A percentile compares a stretch with the other conserved stretches of the same genome.
These are phyloP conservation scores for Apiospora arundinis DNA, from an alignment of 2,329 filamentous ascomycete species.

Conservation along the genomic window DNA sequence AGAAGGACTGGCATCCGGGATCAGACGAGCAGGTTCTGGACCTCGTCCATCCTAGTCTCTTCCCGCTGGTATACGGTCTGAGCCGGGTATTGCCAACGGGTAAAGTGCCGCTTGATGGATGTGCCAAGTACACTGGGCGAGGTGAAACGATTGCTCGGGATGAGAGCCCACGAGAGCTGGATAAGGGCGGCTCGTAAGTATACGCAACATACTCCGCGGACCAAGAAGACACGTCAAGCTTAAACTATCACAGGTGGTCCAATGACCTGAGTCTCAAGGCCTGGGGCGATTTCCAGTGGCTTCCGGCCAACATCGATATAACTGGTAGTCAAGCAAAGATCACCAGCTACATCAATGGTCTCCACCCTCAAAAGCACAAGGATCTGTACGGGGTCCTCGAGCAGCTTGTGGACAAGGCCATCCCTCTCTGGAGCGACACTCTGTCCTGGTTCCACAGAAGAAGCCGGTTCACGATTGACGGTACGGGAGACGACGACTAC, in stretches of 20 bases:
- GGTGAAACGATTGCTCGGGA: not conserved
- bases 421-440: slow-evolving; percentile 47
- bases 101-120: not conserved
- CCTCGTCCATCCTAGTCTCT: slow-evolving; percentile 66
- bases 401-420: slow-evolving; percentile 41
- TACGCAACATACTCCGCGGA: no score
- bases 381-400: slow-evolving; percentile 44
- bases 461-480: not conserved
- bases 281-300: slow-evolving; percentile 47
- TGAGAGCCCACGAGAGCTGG: not conserved
- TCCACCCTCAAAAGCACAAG: slow-evolving; percentile 44
- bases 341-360: slow-evolving; percentile 53
- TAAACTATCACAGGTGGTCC: not conserved
- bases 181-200: not conserved
- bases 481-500: not conserved
- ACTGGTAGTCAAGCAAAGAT: slow-evolving; percentile 38
- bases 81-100: slow-evolving; percentile 21
- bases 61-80: slow-evolving; percentile 56
- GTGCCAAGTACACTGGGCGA: not conserved
- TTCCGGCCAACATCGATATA: slow-evolving; percentile 47
- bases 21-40: slow-evolving; percentile 60
- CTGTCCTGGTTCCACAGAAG: not conserved
- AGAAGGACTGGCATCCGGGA: slow-evolving; percentile 62
- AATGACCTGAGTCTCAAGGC: not conserved
- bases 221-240: not conserved